A percentile compares a stretch with the other conserved stretches of the same genome.
Evolutionary conservation across 805 yeast species (phyloP).

Genomic region (Barnettozyma populi): DNA sequence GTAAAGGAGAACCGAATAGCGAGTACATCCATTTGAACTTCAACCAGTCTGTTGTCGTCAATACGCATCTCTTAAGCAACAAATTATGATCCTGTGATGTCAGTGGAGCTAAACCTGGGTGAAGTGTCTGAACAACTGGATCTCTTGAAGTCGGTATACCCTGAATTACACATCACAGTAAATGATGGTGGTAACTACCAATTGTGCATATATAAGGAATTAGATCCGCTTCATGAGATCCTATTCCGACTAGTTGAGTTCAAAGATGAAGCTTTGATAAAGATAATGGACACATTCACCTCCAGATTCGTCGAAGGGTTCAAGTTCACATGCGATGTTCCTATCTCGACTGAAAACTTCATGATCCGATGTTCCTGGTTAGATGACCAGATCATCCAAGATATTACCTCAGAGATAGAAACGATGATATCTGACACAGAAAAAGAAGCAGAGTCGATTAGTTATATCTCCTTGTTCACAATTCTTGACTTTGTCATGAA

Average conservation of each 20-base stretch:
- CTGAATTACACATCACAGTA: slow-evolving; percentile 26
- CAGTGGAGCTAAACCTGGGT: background rate
- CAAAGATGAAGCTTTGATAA: too few relatives aligned
- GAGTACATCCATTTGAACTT: too few relatives aligned
- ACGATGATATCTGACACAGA: background rate
- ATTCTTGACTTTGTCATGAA: slow-evolving; percentile 36
- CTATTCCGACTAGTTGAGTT: background rate
- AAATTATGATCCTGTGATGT: background rate
- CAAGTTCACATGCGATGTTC: slow-evolving; percentile 24
- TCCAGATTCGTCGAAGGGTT: background rate
- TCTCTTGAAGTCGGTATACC: slow-evolving; percentile 37
- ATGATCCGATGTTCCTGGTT: slow-evolving; percentile 31
- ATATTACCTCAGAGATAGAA: slow-evolving; percentile 8
- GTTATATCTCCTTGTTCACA: slow-evolving; percentile 34
- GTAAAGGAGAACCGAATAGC: too few relatives aligned
- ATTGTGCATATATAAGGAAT: background rate
- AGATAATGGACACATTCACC: background rate
- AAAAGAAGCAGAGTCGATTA: slow-evolving; percentile 18
- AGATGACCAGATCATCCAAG: slow-evolving; percentile 10
- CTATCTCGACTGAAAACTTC: slow-evolving; percentile 26
- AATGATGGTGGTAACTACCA: background rate
- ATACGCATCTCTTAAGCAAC: too few relatives aligned
- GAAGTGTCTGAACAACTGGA: slow-evolving; percentile 34
- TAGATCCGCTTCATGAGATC: background rate
- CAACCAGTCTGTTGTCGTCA: too few relatives aligned